Evolutionary conservation across 306 rosid genomes (phyloP).

Genomic region (Purshia tridentata): DNA sequence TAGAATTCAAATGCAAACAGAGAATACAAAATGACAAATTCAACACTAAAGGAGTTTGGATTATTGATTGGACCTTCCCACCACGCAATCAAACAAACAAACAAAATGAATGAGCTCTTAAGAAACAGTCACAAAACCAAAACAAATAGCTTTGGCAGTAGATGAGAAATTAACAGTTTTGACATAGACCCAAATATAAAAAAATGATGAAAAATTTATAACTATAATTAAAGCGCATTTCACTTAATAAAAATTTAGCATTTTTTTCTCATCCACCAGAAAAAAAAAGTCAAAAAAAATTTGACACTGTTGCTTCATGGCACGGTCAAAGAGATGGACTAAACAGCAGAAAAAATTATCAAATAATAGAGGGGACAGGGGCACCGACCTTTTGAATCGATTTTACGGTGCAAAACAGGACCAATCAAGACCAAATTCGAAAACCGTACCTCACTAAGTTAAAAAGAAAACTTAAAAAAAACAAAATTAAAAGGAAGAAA

Average conservation of each 20-base stretch:
- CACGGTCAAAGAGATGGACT: background rate
- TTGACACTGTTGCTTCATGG: background rate
- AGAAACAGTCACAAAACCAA: constrained; percentile 16
- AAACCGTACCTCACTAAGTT: background rate
- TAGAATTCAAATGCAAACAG: constrained; percentile 29
- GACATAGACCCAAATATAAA: constrained; percentile 4
- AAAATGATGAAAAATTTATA: background rate
- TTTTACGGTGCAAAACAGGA: background rate
- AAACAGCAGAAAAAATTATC: background rate
- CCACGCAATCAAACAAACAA: constrained; percentile 30
- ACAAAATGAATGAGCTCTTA: constrained; percentile 16
- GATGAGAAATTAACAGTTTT: constrained; percentile 11
- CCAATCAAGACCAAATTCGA: background rate
- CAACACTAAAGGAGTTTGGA: constrained; percentile 13
- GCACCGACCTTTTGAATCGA: background rate
- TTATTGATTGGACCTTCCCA: constrained; percentile 30
- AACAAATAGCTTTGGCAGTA: background rate
- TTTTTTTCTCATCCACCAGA: background rate
- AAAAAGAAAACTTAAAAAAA: background rate
- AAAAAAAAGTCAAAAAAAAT: background rate
- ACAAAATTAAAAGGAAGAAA: constrained; percentile 5
- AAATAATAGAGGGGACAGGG: background rate
- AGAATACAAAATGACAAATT: constrained; percentile 37
- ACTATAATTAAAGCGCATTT: background rate
- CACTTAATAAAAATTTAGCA: constrained; percentile 4